Evolutionary conservation across 768 basidiomycete genomes (phyloP).

Genomic region (Serpula lacrymans): DNA sequence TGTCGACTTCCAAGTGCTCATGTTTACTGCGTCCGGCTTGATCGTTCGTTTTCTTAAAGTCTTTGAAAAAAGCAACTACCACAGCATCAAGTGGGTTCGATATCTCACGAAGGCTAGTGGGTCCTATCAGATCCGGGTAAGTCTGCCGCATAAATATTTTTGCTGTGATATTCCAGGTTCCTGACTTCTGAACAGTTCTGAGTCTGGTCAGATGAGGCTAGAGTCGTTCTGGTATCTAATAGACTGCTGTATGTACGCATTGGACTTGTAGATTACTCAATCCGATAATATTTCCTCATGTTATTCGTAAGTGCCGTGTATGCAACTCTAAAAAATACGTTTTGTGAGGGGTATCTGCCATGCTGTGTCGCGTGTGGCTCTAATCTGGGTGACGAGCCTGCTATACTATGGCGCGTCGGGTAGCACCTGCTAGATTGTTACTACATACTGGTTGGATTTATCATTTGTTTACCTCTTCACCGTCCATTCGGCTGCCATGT

Average conservation of each 20-base stretch:
- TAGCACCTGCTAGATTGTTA: conserved; percentile 2
- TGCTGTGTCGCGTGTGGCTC: no score
- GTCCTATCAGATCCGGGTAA: conserved; percentile 88
- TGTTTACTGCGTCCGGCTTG: conserved; percentile 96
- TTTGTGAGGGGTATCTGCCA: no score
- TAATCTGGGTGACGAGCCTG: no score
- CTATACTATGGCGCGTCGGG: conserved; percentile 21
- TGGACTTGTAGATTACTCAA: neutral
- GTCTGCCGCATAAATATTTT: no score
- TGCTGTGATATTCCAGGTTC: no score
- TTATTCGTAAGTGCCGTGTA: no score
- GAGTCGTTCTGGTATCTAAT: neutral
- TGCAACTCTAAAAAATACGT: no score
- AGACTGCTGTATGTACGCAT: neutral
- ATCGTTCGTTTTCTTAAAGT: conserved; percentile 98
- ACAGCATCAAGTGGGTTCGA: conserved; percentile 94
- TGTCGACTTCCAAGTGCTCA: conserved; percentile 97
- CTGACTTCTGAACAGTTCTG: no score
- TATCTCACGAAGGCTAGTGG: conserved; percentile 95
- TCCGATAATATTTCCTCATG: no score
- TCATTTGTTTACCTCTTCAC: conserved; percentile 8
- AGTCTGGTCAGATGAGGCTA: no score
- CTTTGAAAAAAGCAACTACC: conserved; percentile 93
- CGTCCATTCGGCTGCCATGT: conserved; percentile 33
- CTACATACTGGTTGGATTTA: neutral